Conservation (phyloP, 768 basidiomycete genomes). For the Boletus pseudopeckii region DNA sequence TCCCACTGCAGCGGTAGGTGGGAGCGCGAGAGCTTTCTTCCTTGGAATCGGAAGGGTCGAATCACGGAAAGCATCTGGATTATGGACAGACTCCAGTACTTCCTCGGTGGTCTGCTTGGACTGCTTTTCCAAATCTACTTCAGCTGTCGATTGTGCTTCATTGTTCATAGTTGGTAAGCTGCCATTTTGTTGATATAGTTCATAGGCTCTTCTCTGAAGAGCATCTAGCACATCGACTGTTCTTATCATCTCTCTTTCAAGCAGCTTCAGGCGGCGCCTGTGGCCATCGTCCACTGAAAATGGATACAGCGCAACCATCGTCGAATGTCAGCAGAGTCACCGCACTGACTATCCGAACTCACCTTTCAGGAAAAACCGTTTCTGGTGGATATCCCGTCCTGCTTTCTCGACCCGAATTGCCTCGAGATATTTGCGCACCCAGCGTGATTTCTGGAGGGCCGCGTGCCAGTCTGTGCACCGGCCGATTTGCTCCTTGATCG, state of each 20-base stretch:
- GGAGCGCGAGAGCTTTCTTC: background rate
- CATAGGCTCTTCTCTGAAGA: slow-evolving; percentile 17
- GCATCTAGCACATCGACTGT: slow-evolving; percentile 19
- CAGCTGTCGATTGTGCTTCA: background rate
- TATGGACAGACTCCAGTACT: background rate
- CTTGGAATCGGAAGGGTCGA: background rate
- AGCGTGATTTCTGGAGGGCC: slow-evolving; percentile 19
- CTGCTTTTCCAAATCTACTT: background rate
- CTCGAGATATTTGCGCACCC: slow-evolving; percentile 29
- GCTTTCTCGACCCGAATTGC: slow-evolving; percentile 32
- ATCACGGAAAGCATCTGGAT: background rate
- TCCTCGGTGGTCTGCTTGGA: background rate
- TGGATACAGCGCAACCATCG: background rate
- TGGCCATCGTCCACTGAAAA: slow-evolving; percentile 30
- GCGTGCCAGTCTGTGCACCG: slow-evolving; percentile 8
- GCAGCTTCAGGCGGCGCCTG: slow-evolving; percentile 27
- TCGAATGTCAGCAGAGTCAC: background rate
- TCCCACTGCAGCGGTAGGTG: background rate
- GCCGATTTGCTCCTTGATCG: slow-evolving; percentile 14
- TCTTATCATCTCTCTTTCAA: slow-evolving; percentile 28
- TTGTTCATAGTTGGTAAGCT: slow-evolving; percentile 1
- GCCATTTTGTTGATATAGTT: slow-evolving; percentile 10
- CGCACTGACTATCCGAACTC: background rate
- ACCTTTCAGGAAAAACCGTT: slow-evolving; percentile 34
- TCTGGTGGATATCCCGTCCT: slow-evolving; percentile 30